Conservation (phyloP, 768 basidiomycete species). For the Russula earlei region DNA sequence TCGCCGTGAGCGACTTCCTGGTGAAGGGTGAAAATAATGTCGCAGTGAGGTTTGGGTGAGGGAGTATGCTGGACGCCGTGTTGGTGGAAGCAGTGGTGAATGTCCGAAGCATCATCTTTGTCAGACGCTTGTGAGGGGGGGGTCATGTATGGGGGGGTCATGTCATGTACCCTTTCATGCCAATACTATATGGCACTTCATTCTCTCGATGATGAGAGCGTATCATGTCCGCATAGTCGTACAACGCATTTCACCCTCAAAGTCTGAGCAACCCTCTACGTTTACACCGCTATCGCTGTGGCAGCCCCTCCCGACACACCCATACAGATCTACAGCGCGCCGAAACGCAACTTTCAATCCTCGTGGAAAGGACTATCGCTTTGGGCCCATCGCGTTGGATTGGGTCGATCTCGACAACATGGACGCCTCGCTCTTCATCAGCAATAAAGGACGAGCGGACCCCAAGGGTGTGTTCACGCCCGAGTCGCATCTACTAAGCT, state of each 20-base stretch:
- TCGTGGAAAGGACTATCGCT: conserved; percentile 49
- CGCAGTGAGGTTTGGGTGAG: conserved; percentile 10
- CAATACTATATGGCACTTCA: background rate
- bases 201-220: conserved; percentile 10
- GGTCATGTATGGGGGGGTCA: no score
- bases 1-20: conserved; percentile 6
- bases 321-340: conserved; percentile 37
- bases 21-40: conserved; percentile 13
- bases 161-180: no score
- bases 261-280: conserved; percentile 22
- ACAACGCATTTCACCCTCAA: conserved; percentile 27
- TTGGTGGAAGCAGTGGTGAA: conserved; percentile 3
- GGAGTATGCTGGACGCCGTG: conserved; percentile 3
- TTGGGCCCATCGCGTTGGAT: conserved; percentile 61
- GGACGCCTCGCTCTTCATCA: conserved; percentile 27
- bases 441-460: conserved; percentile 18
- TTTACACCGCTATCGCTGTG: conserved; percentile 51
- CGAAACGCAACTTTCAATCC: conserved; percentile 40
- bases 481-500: conserved; percentile 10
- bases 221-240: conserved; percentile 20
- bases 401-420: conserved; percentile 58
- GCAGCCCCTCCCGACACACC: conserved; percentile 53
- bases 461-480: conserved; percentile 17
- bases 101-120: conserved; percentile 19
- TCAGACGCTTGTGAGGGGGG: background rate